phyloP scores from a whole-genome alignment of 2,329 filamentous ascomycete genomes.

The Calonectria honghensis region DNA sequence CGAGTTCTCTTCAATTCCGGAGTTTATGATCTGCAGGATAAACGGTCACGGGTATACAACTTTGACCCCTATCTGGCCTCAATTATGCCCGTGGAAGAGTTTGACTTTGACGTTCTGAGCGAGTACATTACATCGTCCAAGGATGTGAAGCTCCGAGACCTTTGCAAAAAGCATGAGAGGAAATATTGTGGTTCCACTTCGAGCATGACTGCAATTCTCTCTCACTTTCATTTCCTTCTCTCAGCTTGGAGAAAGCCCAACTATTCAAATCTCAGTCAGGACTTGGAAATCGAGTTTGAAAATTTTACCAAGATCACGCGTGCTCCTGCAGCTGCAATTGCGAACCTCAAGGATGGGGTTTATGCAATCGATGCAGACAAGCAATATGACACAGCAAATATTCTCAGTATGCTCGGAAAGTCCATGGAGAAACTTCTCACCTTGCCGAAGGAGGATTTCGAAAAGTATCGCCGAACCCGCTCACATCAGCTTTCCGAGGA shows the following conservation, averaged over 20 bases:
- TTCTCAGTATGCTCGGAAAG: constrained; percentile 93
- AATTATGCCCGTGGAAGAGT: constrained; percentile 95
- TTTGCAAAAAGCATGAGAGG: constrained; percentile 79
- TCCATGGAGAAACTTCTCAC: constrained; percentile 98
- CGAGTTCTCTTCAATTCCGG: constrained; percentile 96
- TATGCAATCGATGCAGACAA: constrained; percentile 99
- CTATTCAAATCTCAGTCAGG: constrained; percentile 78
- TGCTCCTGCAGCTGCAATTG: constrained; percentile 86
- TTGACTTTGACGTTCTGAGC: constrained; percentile 91
- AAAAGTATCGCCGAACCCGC: constrained; percentile 84
- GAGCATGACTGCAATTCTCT: constrained; percentile 91
- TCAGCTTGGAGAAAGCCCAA: constrained; percentile 88
- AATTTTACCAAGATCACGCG: constrained; percentile 84
- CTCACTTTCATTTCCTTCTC: constrained; percentile 94
- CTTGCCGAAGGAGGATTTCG: constrained; percentile 86
- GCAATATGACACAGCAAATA: constrained; percentile 87
- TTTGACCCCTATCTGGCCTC: constrained; percentile 95
- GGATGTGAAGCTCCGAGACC: constrained; percentile 81
- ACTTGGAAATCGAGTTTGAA: constrained; percentile 76
- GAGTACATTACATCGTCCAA: constrained; percentile 94
- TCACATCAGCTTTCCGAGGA: constrained; percentile 82
- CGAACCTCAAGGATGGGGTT: constrained; percentile 86
- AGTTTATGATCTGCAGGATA: constrained; percentile 93
- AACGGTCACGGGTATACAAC: constrained; percentile 91
- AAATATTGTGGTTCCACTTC: constrained; percentile 97